Percentiles rank a stretch among this genome's conserved stretches.
Evolutionary conservation across 2,329 filamentous ascomycete genomes (phyloP).

Genomic region (Chaetomium sp.): DNA sequence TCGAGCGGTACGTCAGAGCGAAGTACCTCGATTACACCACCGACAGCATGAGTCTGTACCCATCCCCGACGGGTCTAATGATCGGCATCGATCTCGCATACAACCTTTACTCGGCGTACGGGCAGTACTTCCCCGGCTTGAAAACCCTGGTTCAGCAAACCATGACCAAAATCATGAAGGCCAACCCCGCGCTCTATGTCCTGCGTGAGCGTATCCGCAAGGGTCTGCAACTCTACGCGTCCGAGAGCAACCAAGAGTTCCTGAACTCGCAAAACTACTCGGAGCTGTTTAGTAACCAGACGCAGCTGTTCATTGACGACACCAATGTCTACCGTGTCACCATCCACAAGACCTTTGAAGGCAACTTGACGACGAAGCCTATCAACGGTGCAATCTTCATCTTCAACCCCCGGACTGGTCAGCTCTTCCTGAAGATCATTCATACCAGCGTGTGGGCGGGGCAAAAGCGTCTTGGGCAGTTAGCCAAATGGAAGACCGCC

Average conservation of each 20-base stretch:
- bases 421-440: constrained; percentile 98
- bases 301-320: constrained; percentile 97
- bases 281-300: constrained; percentile 97
- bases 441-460: constrained; percentile 99
- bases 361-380: constrained; percentile 96
- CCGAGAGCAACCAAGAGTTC: constrained; percentile 98
- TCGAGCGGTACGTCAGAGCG: constrained; percentile 92
- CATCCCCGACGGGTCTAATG: constrained; percentile 94
- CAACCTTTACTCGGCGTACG: constrained; percentile 96
- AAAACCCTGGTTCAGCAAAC: constrained; percentile 95
- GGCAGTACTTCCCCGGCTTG: constrained; percentile 95
- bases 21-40: constrained; percentile 99
- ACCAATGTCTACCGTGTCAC: constrained; percentile 99
- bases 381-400: constrained; percentile 99
- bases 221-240: constrained; percentile 94
- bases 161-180: constrained; percentile 99
- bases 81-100: constrained; percentile 96
- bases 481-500: constrained; percentile 99
- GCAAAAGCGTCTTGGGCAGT: constrained; percentile 95
- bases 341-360: constrained; percentile 99
- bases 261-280: constrained; percentile 99
- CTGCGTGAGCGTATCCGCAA: constrained; percentile 96
- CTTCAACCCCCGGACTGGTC: constrained; percentile 97
- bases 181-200: constrained; percentile 93
- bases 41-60: constrained; percentile 97